Percentiles rank a stretch among this genome's conserved stretches.
Evolutionary conservation across 2,329 filamentous ascomycete genomes (phyloP).

Genomic region (Trichoderma aggressivum): DNA sequence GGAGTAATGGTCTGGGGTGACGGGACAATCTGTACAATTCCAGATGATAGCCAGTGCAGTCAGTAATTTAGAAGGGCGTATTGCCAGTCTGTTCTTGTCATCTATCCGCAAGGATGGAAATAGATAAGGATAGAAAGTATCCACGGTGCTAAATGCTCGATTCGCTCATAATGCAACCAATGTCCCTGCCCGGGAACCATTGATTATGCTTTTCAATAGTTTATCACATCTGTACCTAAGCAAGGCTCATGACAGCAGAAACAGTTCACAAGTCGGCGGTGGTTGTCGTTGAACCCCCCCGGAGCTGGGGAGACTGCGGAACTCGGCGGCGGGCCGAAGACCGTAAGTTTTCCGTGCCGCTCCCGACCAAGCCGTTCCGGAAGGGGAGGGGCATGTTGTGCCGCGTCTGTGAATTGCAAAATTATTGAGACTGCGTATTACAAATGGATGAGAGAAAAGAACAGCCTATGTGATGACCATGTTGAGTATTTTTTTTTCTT

Average conservation of each 20-base stretch:
- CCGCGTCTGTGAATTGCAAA: neutral
- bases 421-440: neutral
- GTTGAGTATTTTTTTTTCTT: neutral
- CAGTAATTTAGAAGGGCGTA: neutral
- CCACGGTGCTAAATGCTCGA: neutral
- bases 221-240: neutral
- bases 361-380: neutral
- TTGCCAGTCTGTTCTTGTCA: neutral
- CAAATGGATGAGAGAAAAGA: neutral
- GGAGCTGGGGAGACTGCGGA: neutral
- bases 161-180: neutral
- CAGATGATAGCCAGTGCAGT: neutral
- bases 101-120: neutral
- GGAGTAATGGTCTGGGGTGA: neutral
- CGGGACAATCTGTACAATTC: neutral
- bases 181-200: neutral
- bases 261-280: neutral
- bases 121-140: neutral
- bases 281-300: neutral
- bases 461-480: neutral
- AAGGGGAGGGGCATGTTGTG: neutral
- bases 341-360: neutral
- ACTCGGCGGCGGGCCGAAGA: neutral
- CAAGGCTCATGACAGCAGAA: neutral
- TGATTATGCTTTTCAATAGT: neutral